These are phyloP conservation scores for Akebia trifoliata DNA, from an alignment of 164 flowering plant species.

Conservation along the genomic window DNA sequence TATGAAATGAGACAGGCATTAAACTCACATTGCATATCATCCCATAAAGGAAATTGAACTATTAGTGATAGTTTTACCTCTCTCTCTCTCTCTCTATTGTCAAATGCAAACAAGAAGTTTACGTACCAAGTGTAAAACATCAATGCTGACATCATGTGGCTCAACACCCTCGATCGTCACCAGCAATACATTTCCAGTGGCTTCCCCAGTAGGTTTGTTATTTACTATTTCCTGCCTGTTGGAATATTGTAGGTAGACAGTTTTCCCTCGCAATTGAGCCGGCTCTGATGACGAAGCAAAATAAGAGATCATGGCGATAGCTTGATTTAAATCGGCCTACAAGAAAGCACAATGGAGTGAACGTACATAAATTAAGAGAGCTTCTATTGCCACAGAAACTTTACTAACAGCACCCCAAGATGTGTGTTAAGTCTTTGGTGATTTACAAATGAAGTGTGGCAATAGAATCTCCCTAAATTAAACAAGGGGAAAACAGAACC, in stretches of 20 bases:
- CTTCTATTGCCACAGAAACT: no score
- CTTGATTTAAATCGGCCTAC: conserved; percentile 89
- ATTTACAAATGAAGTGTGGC: no score
- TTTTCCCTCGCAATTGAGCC: conserved; percentile 95
- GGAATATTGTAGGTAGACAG: conserved; percentile 90
- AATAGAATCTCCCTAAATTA: no score
- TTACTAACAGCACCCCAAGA: no score
- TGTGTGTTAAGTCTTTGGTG: no score
- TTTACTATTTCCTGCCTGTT: conserved; percentile 95
- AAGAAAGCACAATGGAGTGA: conserved; percentile 1
- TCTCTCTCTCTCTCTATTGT: conserved; percentile 10
- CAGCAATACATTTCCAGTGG: conserved; percentile 89
- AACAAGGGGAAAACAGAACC: background rate
- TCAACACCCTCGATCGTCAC: conserved; percentile 88
- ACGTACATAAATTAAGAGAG: no score
- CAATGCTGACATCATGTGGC: conserved; percentile 93
- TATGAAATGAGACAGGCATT: conserved; percentile 35
- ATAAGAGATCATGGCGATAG: conserved; percentile 91
- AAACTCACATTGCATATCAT: conserved; percentile 17
- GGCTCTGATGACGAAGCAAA: conserved; percentile 97
- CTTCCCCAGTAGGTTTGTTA: conserved; percentile 88
- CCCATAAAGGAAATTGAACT: conserved; percentile 7
- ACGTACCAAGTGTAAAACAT: conserved; percentile 93
- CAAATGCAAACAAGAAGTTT: conserved; percentile 9
- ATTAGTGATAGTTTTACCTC: conserved; percentile 16